These are phyloP conservation scores for Paramyrothecium sp. DNA, from an alignment of 2,329 filamentous ascomycete species.

Conservation along the genomic window DNA sequence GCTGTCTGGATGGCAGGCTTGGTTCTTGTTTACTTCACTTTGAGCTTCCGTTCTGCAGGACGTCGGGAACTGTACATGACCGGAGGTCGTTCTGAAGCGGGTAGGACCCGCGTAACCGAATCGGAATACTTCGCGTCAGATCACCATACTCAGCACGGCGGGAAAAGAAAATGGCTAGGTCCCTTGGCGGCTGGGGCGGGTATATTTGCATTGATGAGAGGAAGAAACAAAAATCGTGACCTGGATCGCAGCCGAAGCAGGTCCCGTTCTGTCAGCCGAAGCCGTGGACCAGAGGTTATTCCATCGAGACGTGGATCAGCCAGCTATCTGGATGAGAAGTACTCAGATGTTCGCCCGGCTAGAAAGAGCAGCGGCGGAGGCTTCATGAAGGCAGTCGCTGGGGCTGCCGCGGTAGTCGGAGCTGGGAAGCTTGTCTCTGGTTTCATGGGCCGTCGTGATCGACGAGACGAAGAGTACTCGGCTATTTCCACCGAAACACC, in stretches of 20 bases:
- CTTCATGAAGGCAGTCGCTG: constrained; percentile 59
- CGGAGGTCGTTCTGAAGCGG: constrained; percentile 53
- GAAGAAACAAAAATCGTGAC: constrained; percentile 41
- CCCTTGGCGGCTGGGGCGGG: constrained; percentile 54
- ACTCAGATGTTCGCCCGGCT: constrained; percentile 41
- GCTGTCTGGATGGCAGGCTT: constrained; percentile 74
- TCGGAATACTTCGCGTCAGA: constrained; percentile 37
- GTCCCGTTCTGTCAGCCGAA: constrained; percentile 32
- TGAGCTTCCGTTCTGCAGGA: constrained; percentile 68
- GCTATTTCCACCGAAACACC: constrained; percentile 63
- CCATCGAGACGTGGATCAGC: constrained; percentile 52
- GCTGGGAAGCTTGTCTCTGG: constrained; percentile 61
- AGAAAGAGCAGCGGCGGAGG: constrained; percentile 47
- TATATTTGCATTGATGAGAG: constrained; percentile 42
- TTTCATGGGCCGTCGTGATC: constrained; percentile 52
- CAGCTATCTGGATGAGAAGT: constrained; percentile 67
- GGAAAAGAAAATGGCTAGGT: constrained; percentile 44
- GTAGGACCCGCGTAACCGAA: constrained; percentile 36
- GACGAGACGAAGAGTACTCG: constrained; percentile 60
- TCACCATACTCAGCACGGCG: constrained; percentile 19
- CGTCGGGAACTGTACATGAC: constrained; percentile 53
- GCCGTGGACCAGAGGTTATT: constrained; percentile 46
- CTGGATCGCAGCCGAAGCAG: constrained; percentile 38
- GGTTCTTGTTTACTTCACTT: constrained; percentile 73
- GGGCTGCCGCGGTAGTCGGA: constrained; percentile 60